Base-by-base conservation (phyloP, 306 rosid species). In the Pyrus bretschneideri region DNA sequence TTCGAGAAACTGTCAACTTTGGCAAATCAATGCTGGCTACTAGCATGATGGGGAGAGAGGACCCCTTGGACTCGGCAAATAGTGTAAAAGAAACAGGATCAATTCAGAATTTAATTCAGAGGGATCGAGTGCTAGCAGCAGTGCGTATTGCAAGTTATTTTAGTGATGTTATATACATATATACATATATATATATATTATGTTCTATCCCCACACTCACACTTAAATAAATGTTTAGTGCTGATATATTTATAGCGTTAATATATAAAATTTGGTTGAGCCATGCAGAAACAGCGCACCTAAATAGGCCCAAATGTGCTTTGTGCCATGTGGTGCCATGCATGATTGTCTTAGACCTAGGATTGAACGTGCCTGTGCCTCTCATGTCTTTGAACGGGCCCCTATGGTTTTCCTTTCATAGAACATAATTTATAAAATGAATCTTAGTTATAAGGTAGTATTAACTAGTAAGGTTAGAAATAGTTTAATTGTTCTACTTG, bases 1-100 rank as follows among this genome's bases (percentile, higher is more conserved):
- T 95, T 72, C 91, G 96, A 21, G 98, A 90, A 82, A 89, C 96
- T 73, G 91, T 95, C 59, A 90, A 78, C 67, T 82, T 87, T 73
- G 93, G 98, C 73, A 95, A 95, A 83, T 84, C 92, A 78, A 82
- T 95, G 88, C 97, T 95, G 83, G 98, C 93, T 66, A 87, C 92
- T 57, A 92, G 93, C 81, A 84, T 92, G 64, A 74, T 86, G 70
- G 87, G 91, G 70, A 83, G 87, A 71, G 98, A 95, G 75, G 96
- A 92, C 70, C 63, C 77, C 72, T 63, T 78, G 69, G 96, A 92
- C 74, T 74, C 85, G 13, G 79, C 79, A 81, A 67, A 72, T 76
- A 83, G 72, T 51, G 31, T 78, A 25, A 95, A 87, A 89, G 97
- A 92, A 62, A 73, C 91, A 30, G 95, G 92, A 57, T 81, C 91